Evolutionary conservation across 2,329 filamentous ascomycete genomes (phyloP).

Genomic region (Coniochaeta sp.): DNA sequence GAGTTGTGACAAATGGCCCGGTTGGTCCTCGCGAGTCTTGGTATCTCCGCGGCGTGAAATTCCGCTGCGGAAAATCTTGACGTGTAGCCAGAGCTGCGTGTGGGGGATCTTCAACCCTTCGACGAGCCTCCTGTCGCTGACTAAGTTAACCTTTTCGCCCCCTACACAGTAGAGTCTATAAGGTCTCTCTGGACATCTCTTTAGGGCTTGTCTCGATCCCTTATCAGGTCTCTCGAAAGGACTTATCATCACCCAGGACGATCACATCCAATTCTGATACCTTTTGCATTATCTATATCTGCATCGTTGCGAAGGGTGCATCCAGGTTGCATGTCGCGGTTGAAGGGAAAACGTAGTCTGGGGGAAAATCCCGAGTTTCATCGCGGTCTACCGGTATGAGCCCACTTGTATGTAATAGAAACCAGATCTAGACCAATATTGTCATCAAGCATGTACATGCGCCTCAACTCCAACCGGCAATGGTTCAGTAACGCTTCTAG

Average conservation of each 20-base stretch:
- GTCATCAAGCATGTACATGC: background rate
- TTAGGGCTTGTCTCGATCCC: background rate
- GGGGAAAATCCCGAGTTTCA: background rate
- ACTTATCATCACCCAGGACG: background rate
- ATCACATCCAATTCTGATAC: background rate
- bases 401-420: background rate
- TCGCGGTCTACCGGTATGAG: background rate
- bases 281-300: background rate
- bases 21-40: background rate
- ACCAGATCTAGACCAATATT: background rate
- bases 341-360: background rate
- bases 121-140: background rate
- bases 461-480: background rate
- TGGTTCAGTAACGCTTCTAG: background rate
- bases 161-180: no score
- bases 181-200: background rate
- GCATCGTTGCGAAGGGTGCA: background rate
- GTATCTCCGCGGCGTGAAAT: constrained; percentile 1
- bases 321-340: background rate
- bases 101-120: background rate
- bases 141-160: background rate
- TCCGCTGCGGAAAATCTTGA: background rate
- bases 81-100: background rate
- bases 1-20: background rate
- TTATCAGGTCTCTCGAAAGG: background rate